Evolutionary conservation across 2,329 filamentous ascomycete genomes (phyloP).

Genomic region (Exophiala mesophila): DNA sequence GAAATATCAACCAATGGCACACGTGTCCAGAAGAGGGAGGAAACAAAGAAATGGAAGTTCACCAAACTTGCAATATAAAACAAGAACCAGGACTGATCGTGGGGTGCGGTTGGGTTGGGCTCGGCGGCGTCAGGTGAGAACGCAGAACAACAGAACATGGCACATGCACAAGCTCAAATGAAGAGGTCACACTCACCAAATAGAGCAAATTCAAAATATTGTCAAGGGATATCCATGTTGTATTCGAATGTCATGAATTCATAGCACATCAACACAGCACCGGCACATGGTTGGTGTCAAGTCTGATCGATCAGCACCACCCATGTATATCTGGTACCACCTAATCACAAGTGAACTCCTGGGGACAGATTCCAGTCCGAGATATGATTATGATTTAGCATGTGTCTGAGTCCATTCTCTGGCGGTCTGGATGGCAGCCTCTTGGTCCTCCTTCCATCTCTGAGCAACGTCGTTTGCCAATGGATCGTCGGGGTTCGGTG

Average conservation of each 20-base stretch:
- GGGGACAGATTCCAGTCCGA: background rate
- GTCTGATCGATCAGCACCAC: background rate
- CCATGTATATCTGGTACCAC: background rate
- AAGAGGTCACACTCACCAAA: no score
- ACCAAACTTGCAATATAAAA: no score
- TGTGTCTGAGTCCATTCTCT: conserved; percentile 86
- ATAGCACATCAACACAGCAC: conserved; percentile 14
- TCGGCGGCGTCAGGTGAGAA: no score
- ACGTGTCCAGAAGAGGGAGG: no score
- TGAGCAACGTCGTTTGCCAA: conserved; percentile 96
- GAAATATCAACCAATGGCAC: no score
- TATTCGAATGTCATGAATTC: conserved; percentile 18
- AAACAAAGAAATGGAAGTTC: no score
- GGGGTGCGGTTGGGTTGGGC: no score
- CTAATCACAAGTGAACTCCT: background rate
- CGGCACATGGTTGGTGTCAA: no score
- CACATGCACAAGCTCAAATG: no score
- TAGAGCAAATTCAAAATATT: no score
- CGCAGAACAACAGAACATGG: no score
- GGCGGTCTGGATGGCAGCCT: conserved; percentile 83
- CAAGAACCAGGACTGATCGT: no score
- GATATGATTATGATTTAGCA: conserved; percentile 51
- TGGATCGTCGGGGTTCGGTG: conserved; percentile 97
- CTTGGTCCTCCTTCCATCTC: conserved; percentile 95
- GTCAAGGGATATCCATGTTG: conserved; percentile 9